Percentiles rank a stretch among this genome's conserved stretches.
Evolutionary conservation across 306 rosid species (phyloP).

Genomic region (Vicia faba): DNA sequence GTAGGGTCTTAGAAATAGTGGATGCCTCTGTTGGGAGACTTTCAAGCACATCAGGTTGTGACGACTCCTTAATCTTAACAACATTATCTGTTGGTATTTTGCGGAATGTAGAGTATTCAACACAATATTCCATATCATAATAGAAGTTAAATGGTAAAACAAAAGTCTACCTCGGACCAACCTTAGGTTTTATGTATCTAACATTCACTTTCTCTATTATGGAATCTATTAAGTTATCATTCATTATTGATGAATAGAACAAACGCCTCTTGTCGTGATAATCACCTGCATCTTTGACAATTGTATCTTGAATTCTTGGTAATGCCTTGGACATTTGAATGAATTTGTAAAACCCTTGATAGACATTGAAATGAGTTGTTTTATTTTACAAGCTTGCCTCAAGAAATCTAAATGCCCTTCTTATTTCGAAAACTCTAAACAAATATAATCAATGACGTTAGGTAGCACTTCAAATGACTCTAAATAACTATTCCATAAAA

Average conservation of each 20-base stretch:
- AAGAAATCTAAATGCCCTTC: too few relatives aligned
- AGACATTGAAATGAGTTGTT: too few relatives aligned
- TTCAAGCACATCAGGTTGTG: conserved; percentile 38
- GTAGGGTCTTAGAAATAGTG: conserved; percentile 34
- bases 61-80: conserved; percentile 34
- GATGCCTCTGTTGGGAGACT: conserved; percentile 41
- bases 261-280: conserved; percentile 88
- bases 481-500: too few relatives aligned
- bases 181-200: conserved; percentile 60
- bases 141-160: conserved; percentile 59
- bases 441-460: too few relatives aligned
- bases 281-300: conserved; percentile 64
- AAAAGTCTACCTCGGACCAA: conserved; percentile 55
- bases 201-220: conserved; percentile 69
- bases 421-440: too few relatives aligned
- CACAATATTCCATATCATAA: conserved; percentile 92
- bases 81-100: conserved; percentile 52
- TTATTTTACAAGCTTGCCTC: too few relatives aligned
- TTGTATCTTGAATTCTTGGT: too few relatives aligned
- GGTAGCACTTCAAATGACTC: too few relatives aligned
- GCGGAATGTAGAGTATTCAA: conserved; percentile 88
- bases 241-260: conserved; percentile 87
- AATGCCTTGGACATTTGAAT: too few relatives aligned
- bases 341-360: too few relatives aligned
- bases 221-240: conserved; percentile 82